These are phyloP conservation scores for Stagonosporopsis cucurbitacearum DNA, from an alignment of 2,329 filamentous ascomycete species.

Conservation along the genomic window DNA sequence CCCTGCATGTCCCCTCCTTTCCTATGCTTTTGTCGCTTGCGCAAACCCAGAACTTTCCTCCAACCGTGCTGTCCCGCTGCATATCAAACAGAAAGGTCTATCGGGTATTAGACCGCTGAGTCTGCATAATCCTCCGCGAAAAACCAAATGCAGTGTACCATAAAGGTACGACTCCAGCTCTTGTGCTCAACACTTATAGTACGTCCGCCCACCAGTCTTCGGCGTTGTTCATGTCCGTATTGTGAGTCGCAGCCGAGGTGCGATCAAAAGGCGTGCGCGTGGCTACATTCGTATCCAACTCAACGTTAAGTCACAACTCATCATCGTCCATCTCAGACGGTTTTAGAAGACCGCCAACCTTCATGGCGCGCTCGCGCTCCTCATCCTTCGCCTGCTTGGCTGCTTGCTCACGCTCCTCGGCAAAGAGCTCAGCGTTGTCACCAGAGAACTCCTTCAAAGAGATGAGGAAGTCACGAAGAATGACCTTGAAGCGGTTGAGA, in stretches of 20 bases:
- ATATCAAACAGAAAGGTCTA: constrained; percentile 30
- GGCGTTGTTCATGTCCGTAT: constrained; percentile 41
- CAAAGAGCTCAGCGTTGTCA: constrained; percentile 92
- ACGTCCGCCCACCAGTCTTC: constrained; percentile 47
- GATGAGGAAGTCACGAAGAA: constrained; percentile 95
- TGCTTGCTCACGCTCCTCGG: constrained; percentile 93
- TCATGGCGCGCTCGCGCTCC: constrained; percentile 89
- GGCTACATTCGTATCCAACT: constrained; percentile 45
- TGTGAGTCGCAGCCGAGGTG: constrained; percentile 15
- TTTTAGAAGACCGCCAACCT: constrained; percentile 94
- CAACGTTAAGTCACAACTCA: constrained; percentile 77
- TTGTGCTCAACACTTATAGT: background rate
- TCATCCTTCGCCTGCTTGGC: constrained; percentile 83
- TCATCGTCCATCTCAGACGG: constrained; percentile 89
- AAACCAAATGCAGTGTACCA: constrained; percentile 19
- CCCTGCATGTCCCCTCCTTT: constrained; percentile 35
- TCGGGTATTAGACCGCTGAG: constrained; percentile 34
- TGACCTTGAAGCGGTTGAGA: constrained; percentile 92
- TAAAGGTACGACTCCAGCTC: constrained; percentile 12
- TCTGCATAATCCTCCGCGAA: background rate
- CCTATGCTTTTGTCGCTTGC: constrained; percentile 33
- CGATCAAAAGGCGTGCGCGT: constrained; percentile 49
- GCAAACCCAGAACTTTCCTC: constrained; percentile 32
- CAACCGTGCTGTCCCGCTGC: constrained; percentile 30
- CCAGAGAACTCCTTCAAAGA: constrained; percentile 96